Base-by-base conservation (phyloP, 164 flowering plant genomes). In the Chloranthus sessilifolius region DNA sequence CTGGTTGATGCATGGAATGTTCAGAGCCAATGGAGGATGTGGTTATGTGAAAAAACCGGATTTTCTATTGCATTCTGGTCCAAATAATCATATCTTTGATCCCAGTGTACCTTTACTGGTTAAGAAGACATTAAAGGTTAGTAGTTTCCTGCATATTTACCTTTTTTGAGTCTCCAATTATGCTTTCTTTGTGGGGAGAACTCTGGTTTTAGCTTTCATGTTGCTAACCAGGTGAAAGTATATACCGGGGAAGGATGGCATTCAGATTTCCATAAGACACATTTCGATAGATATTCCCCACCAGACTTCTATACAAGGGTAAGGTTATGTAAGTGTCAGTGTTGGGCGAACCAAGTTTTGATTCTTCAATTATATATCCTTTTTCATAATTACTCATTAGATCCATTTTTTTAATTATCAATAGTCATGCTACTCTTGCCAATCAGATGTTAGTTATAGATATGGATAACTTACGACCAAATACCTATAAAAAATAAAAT, bases 1-100 rank as follows among this genome's bases (percentile, higher is more conserved):
- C 36, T 72, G 83, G 80, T 55, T 78, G 66, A 78, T 78, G 83
- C 83, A 78, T 21, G 83, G 83, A 19, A 56, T 78, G 77, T 78
- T 78, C 52, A 70, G 74, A 53, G 77, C 80, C 14, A 78, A 78
- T 50, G 80, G 83, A 43, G 80, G 80, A 11, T 68, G 76, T 52
- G 83, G 83, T 2, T 75, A 75, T 60, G 73, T 78, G 34, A 78
- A 73, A 50, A 78, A 78, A 56, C 83, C 83, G 2, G 73, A 71
- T 27, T 51, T 75, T 56, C 47, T 75, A 11, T 49, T 73, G 21
- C 43, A 55, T 15, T 35, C 0, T 48, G 72, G 55, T 29, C 62
- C 72, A 10, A 8, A 60, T 50, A 45, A 53, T 38, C 62, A 63
- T 27, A 69, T 64, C 24, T 76, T 68, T 56, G 67, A 78, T 56